Evolutionary conservation across 108 stramenopile genomes (phyloP).

Genomic region (Skeletonema marinoi): DNA sequence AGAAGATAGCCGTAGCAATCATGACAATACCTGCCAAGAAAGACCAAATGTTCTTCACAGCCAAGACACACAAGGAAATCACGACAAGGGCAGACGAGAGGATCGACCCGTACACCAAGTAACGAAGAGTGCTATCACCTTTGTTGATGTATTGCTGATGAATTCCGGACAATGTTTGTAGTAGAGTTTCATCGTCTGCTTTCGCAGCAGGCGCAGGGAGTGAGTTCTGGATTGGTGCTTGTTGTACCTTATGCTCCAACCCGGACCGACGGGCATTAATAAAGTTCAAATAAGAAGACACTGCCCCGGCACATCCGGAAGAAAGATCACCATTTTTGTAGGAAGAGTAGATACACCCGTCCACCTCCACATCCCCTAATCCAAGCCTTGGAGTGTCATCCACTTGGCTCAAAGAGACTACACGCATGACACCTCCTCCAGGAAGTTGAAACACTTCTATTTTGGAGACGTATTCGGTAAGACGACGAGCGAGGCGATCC

Average conservation of each 20-base stretch:
- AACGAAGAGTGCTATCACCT: neutral
- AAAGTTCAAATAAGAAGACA: constrained; percentile 5
- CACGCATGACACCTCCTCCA: constrained; percentile 11
- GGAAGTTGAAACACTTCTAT: constrained; percentile 27
- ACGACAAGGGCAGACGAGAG: neutral
- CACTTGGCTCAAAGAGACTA: neutral
- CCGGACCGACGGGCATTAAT: neutral
- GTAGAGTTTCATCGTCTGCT: neutral
- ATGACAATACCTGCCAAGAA: neutral
- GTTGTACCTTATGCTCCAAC: neutral
- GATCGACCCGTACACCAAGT: neutral
- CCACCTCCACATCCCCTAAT: constrained; percentile 5
- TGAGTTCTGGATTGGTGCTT: neutral
- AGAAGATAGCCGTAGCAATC: neutral
- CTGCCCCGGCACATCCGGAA: neutral
- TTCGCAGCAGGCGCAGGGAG: neutral
- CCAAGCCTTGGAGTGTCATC: neutral
- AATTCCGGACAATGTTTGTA: neutral
- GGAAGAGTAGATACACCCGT: constrained; percentile 21
- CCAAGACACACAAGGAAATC: neutral
- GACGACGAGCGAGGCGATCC: constrained; percentile 41
- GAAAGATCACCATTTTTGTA: constrained; percentile 27
- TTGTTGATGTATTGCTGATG: neutral
- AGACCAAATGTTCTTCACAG: constrained; percentile 3
- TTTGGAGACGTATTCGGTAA: constrained; percentile 24